Evolutionary conservation across 2,329 filamentous ascomycete genomes (phyloP).

Genomic region (Arthroderma uncinatum): DNA sequence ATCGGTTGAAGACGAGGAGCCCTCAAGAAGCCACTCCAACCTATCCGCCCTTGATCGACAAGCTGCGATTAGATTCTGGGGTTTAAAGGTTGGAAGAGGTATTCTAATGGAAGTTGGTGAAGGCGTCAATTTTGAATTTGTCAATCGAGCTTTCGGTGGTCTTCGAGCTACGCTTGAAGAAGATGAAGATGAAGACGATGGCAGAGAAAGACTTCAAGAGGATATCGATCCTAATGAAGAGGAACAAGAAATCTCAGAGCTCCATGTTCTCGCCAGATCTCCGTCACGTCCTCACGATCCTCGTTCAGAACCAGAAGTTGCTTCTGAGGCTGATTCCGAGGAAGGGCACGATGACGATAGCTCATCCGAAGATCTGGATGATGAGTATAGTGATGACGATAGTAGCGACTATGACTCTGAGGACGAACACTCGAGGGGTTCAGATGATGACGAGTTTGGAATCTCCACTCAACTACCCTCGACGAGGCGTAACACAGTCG

Average conservation of each 20-base stretch:
- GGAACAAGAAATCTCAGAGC: constrained; percentile 32
- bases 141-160: constrained; percentile 53
- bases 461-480: constrained; percentile 39
- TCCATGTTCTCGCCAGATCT: constrained; percentile 20
- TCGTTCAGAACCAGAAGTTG: not conserved
- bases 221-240: constrained; percentile 38
- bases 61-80: constrained; percentile 44
- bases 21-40: constrained; percentile 14
- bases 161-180: constrained; percentile 37
- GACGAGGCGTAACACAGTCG: constrained; percentile 39
- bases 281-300: not conserved
- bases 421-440: constrained; percentile 22
- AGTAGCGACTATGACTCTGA: constrained; percentile 24
- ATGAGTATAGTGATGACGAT: constrained; percentile 18
- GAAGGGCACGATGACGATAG: constrained; percentile 23
- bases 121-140: constrained; percentile 45
- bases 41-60: constrained; percentile 26
- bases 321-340: not conserved
- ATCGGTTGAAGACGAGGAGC: constrained; percentile 6
- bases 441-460: constrained; percentile 22
- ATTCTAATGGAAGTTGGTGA: constrained; percentile 47
- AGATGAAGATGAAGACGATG: constrained; percentile 27
- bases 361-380: too few species aligned
- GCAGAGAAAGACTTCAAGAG: constrained; percentile 37
- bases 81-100: constrained; percentile 47